Evolutionary conservation across 2,329 filamentous ascomycete genomes (phyloP).

Genomic region (Verticillium isaacii): DNA sequence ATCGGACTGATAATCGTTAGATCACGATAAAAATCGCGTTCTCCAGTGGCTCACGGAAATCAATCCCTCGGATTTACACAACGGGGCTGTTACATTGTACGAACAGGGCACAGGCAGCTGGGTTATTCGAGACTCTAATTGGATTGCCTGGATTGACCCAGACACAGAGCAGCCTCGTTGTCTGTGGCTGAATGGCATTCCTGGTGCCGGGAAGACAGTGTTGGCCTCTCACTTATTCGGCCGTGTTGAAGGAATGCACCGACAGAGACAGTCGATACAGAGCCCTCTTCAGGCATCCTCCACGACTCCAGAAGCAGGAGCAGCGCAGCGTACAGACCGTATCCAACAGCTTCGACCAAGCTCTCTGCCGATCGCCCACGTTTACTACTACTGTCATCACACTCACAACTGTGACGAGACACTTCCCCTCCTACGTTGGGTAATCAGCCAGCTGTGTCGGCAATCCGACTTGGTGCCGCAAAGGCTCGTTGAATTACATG

Average conservation of each 20-base stretch:
- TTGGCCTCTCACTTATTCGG: not conserved
- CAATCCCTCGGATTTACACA: not conserved
- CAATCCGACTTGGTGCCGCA: not conserved
- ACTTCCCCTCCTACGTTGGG: not conserved
- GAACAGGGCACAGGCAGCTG: not conserved
- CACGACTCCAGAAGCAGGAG: not conserved
- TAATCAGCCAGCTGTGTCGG: not conserved
- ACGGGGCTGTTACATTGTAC: not conserved
- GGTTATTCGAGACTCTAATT: not conserved
- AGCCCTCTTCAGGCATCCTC: not conserved
- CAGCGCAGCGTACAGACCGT: not conserved
- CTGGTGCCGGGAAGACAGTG: not conserved
- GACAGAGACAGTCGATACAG: not conserved
- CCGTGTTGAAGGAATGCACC: not conserved
- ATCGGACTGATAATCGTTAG: not conserved
- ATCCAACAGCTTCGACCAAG: not conserved
- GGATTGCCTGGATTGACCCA: not conserved
- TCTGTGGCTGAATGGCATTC: not conserved
- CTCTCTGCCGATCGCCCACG: not conserved
- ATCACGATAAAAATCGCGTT: not conserved
- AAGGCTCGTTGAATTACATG: not conserved
- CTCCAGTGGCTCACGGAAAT: not conserved
- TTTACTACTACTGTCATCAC: constrained; percentile 1
- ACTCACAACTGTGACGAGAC: not conserved
- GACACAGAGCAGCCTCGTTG: not conserved